Conservation (phyloP, 83 land plant species). For the Diphasiastrum complanatum region DNA sequence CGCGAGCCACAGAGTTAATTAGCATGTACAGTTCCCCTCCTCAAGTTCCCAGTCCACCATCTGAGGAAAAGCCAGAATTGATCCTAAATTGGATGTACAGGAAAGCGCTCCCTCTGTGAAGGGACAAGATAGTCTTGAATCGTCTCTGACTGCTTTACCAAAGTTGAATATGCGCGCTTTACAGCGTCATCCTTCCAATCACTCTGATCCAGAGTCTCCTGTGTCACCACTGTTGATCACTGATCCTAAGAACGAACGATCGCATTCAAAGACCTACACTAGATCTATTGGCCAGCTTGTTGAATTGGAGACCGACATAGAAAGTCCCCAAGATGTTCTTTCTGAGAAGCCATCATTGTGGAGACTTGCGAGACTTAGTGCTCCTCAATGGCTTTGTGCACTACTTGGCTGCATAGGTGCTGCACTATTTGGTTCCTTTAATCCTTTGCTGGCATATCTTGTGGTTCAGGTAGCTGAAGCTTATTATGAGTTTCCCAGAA, state of each 20-base stretch:
- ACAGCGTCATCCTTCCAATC: constrained; percentile 47
- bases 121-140: constrained; percentile 79
- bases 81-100: constrained; percentile 32
- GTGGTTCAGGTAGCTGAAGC: constrained; percentile 65
- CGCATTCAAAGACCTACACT: constrained; percentile 95
- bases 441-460: constrained; percentile 89
- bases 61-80: constrained; percentile 57
- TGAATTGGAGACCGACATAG: constrained; percentile 24
- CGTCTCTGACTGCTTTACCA: constrained; percentile 57
- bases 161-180: constrained; percentile 65
- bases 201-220: constrained; percentile 94
- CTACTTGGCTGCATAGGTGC: constrained; percentile 91
- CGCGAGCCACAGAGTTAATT: constrained; percentile 32
- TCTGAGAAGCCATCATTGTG: constrained; percentile 59
- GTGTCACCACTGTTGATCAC: constrained; percentile 93
- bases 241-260: constrained; percentile 93
- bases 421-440: constrained; percentile 95
- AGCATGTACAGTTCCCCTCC: constrained; percentile 49
- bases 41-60: constrained; percentile 60
- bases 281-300: constrained; percentile 58
- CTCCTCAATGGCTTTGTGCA: constrained; percentile 96
- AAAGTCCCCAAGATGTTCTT: background rate
- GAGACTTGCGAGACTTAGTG: constrained; percentile 80
- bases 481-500: constrained; percentile 42
- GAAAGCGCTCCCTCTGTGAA: constrained; percentile 47